Evolutionary conservation across 2,329 filamentous ascomycete species (phyloP).

Genomic region (Alternaria longipes): DNA sequence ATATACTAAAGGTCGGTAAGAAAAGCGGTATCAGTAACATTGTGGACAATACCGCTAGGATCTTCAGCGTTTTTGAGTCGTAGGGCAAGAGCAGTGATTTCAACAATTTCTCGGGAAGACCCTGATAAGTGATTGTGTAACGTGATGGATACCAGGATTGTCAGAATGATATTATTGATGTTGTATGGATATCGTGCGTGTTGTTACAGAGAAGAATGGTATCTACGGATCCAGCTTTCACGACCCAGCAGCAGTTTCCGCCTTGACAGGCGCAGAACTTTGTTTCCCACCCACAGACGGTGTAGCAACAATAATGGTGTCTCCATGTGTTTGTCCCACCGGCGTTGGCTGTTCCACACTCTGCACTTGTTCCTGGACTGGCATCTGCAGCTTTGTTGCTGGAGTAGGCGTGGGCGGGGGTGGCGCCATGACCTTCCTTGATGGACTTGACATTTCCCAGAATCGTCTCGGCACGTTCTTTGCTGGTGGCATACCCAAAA

Average conservation of each 20-base stretch:
- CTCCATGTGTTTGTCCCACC: neutral
- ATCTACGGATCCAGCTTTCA: neutral
- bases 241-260: neutral
- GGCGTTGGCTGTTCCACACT: neutral
- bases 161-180: neutral
- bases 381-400: neutral
- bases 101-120: neutral
- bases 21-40: neutral
- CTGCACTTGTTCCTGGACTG: neutral
- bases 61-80: neutral
- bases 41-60: neutral
- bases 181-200: neutral
- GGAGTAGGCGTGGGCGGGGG: conserved; percentile 3
- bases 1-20: neutral
- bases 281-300: neutral
- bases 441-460: conserved; percentile 39
- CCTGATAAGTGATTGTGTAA: neutral
- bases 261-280: neutral
- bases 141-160: too few species aligned
- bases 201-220: neutral
- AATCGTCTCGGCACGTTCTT: conserved; percentile 85
- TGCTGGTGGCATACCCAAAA: conserved; percentile 66
- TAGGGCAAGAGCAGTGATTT: neutral
- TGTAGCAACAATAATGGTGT: neutral
- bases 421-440: conserved; percentile 20